Base-by-base conservation (phyloP, 495 filamentous ascomycete genomes). In the Hyaloscypha variabilis region DNA sequence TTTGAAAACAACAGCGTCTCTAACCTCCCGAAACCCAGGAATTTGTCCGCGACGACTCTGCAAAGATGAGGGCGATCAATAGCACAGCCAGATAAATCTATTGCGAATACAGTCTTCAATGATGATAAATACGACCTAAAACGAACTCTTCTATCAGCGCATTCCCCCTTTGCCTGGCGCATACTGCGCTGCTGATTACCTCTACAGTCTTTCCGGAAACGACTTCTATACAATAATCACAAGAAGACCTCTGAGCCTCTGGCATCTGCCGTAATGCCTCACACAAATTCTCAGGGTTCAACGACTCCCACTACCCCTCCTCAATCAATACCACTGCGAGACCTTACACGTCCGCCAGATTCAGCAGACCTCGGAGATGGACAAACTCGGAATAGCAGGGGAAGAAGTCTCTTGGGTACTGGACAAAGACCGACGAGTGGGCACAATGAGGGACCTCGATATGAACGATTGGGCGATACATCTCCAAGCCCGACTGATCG, bases 311-410 rank as follows among this genome's bases (percentile, higher is more conserved):
- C 68, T 6, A 72, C 83, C 46, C 75, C 85, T 34, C 77, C 84
- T 57, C 89, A 92, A 65, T 90, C 89, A 50, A 96, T 97, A 76
- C 92, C 94, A 55, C 80, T 97, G 56, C 90, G 90, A 74, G 88
- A 96, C 75, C 87, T 97, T 56, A 86, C 87, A 31, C 82, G 85
- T 60, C 78, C 83, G 36, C 82, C 85, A 53, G 84, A 83, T 64
- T 78, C 81, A 21, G 69, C 65, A 53, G 75, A 71, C 51, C 64
- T 63, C 51, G 69, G 66, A 69, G 67, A 64, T 61, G 71, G 64
- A 51, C 62, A 62, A 36, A 65, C 67, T 65, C 58, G 74, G 59
- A 63, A 72, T 74, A 74, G 61, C 60, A 70, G 66, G 46, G 76
- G 69, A 73, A 72, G 65, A 62, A 68, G 69, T 62, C 50, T 65